phyloP scores from a whole-genome alignment of 805 yeast genomes.

The Schizosaccharomyces cryophilus region DNA sequence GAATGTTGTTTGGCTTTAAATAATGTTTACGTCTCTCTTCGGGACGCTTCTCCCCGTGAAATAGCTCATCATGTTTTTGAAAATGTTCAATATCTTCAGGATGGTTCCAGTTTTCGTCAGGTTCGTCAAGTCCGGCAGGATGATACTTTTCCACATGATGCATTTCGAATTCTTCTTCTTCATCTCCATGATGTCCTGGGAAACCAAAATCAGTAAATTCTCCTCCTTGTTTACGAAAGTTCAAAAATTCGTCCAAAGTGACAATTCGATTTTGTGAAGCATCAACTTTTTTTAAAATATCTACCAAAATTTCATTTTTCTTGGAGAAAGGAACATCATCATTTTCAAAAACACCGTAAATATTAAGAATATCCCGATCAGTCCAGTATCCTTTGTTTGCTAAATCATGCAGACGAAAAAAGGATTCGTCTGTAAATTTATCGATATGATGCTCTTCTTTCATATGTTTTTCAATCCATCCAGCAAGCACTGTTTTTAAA shows the following conservation, averaged over 20 bases:
- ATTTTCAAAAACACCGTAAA: conserved; percentile 50
- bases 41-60: background rate
- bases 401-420: conserved; percentile 58
- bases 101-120: conserved; percentile 4
- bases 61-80: background rate
- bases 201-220: conserved; percentile 75
- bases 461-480: conserved; percentile 82
- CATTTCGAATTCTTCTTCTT: conserved; percentile 76
- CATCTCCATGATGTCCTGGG: conserved; percentile 83
- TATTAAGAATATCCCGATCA: conserved; percentile 44
- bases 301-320: conserved; percentile 27
- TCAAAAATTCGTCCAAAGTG: conserved; percentile 43
- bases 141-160: conserved; percentile 65
- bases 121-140: conserved; percentile 7
- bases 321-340: conserved; percentile 25
- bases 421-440: conserved; percentile 43
- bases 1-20: background rate
- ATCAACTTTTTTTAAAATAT: conserved; percentile 23
- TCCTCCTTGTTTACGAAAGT: conserved; percentile 35
- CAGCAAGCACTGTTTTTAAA: background rate
- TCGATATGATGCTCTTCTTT: conserved; percentile 62
- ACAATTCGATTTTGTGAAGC: conserved; percentile 41
- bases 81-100: conserved; percentile 26
- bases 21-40: background rate
- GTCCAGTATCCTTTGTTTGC: conserved; percentile 28